Base-by-base conservation (phyloP, 148 eudicot genomes). In the Dianthus caryophyllus region DNA sequence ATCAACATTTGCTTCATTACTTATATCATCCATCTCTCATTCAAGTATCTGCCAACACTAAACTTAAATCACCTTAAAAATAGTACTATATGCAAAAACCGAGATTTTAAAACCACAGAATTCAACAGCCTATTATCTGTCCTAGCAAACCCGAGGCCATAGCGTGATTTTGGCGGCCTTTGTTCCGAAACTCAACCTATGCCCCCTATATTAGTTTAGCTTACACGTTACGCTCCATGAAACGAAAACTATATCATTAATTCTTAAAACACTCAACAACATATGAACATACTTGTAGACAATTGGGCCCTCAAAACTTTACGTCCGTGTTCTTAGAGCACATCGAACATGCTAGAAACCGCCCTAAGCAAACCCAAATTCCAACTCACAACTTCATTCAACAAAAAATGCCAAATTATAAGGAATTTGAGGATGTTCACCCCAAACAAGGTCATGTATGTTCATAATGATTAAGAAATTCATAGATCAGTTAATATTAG, bases 1-100 rank as follows among this genome's bases (percentile, higher is more conserved):
- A 72, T 88, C 96, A 58, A 95, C 84, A 49, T 64, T 79, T 25
- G 97, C 97, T 76, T 95, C 99, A 73, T 88, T 87, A 67, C 85
- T 90, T 65, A 90, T 78, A 80, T 95, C 99, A 80, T 95, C 99
- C 99, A 95, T 90, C 1, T 63, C 69, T 77, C 39, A 60, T 33
- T 29, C 61, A 61, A 65, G n/a, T 16, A 22, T 58, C 38, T 57
- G 15, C 41, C 62, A 58, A 29, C 30, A 57, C 4, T 49, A 4
- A 6, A 49, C 39, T 57, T 29, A 57, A 26, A 30, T 57, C 61
- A 57, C 61, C 61, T 16, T 46, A 26, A 49, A 2, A 39, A 16
- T 30, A 31, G 59, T 51, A 5, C 57, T 55, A 49, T 5, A 1
- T 10, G 26, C 24, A 0, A 50, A 50, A 5, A 33, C 51, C 4